A percentile compares a stretch with the other conserved stretches of the same genome.
phyloP scores from a whole-genome alignment of 768 basidiomycete species.

The Leccinellum rugosiceps region DNA sequence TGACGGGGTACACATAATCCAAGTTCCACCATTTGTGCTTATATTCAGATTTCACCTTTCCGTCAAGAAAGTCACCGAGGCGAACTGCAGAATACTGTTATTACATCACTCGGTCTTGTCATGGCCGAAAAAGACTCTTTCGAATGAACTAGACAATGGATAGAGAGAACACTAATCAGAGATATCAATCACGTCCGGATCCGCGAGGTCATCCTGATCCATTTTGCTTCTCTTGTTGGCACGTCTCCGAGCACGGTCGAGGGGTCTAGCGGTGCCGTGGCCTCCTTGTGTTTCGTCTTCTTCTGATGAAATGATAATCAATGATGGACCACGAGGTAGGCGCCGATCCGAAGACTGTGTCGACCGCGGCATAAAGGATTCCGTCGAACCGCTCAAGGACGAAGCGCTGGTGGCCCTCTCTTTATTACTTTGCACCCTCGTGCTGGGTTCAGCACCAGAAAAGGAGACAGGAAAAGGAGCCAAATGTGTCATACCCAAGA shows the following conservation, averaged over 20 bases:
- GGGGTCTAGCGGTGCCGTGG: neutral
- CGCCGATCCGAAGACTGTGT: constrained; percentile 17
- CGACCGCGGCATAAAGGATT: constrained; percentile 13
- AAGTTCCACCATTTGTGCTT: too few species aligned
- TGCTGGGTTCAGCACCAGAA: constrained; percentile 13
- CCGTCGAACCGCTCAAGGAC: constrained; percentile 11
- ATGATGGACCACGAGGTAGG: constrained; percentile 20
- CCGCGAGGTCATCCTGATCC: constrained; percentile 33
- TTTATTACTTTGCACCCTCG: constrained; percentile 9
- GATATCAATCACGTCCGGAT: constrained; percentile 56
- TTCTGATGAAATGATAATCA: constrained; percentile 21
- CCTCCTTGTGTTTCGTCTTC: constrained; percentile 13
- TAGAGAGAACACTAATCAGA: constrained; percentile 29
- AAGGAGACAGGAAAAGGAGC: constrained; percentile 4
- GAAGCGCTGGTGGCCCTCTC: constrained; percentile 11
- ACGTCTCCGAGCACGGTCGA: constrained; percentile 8
- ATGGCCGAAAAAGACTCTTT: neutral
- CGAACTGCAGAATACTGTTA: neutral
- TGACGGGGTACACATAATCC: too few species aligned
- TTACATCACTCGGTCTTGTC: neutral
- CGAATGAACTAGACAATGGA: neutral
- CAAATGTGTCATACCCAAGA: constrained; percentile 17
- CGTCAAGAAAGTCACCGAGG: neutral
- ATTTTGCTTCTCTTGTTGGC: constrained; percentile 11
- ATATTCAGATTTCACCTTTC: too few species aligned